Base-by-base conservation (phyloP, 805 yeast species). In the Starmerella apis region DNA sequence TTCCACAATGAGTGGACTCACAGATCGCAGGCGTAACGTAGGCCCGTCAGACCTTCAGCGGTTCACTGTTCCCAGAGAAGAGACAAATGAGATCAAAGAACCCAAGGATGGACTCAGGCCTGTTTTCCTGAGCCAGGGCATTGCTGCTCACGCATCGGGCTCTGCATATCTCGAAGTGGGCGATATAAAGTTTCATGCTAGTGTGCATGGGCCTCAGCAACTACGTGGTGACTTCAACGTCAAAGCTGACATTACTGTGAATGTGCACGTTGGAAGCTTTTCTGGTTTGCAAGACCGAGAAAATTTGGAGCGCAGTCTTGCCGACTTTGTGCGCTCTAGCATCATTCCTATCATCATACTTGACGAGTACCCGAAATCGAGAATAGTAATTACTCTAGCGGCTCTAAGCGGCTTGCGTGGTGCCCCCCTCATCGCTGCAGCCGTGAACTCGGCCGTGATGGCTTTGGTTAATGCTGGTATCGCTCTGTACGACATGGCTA, bases 201-300 rank as follows among this genome's bases (percentile, higher is more conserved):
- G 86, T 3, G 80, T 90, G 0, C 84, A 80, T 65, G 97, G 97
- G 0, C 97, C 97, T 3, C 73, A 87, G 56, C 96, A 97, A 7
- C 79, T 77, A 53, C 71, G 84, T 53, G 86, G 86, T 2, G 75
- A 85, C 3, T 85, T 81, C 63, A 71, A 77, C 33, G 79, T 81
- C 20, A 70, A 77, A 46, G 88, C 88, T 2, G 71, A 78, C 4
- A 67, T 85, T 37, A 74, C 80, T 24, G 86, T 84, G 11, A 79
- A 74, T 49, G 72, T 75, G 44, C 72, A 72, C 56, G 72, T 79
- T 51, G 69, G 76, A 16, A 79, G 79, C 2, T 74, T 75, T 56
- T 23, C 80, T 63, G 63, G 76, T 68, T 20, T 51, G 18, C 47
- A 54, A 14, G 64, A 68, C 53, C 54, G 56, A 10, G 61, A 64